phyloP scores from a whole-genome alignment of 139 green algal species.

The Eudorina sp. region DNA sequence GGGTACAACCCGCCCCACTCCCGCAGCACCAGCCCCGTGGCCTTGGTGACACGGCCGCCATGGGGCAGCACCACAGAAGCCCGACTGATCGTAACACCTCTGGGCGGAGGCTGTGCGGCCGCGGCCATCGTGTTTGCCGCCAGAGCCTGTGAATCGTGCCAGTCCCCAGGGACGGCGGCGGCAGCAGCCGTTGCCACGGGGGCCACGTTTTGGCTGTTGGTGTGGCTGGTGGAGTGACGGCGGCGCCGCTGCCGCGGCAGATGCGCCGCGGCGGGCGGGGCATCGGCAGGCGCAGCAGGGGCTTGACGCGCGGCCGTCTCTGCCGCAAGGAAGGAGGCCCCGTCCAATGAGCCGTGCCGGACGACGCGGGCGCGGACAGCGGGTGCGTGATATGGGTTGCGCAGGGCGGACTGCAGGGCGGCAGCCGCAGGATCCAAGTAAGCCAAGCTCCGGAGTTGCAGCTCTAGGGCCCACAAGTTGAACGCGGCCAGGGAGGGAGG shows the following conservation, averaged over 20 bases:
- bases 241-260: too few species aligned
- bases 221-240: too few species aligned
- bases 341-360: not conserved
- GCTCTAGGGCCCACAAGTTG: not conserved
- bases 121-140: not conserved
- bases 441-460: constrained; percentile 30
- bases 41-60: constrained; percentile 10
- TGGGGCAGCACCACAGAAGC: constrained; percentile 24
- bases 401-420: not conserved
- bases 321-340: not conserved
- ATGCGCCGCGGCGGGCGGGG: not conserved
- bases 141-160: not conserved
- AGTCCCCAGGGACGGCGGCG: not conserved
- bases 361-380: not conserved
- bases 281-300: not conserved
- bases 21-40: constrained; percentile 29
- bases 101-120: not conserved
- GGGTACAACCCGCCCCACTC: constrained; percentile 47
- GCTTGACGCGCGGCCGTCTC: not conserved
- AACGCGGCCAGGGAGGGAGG: not conserved
- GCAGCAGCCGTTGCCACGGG: not conserved
- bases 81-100: constrained; percentile 12
- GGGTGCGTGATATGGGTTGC: not conserved
- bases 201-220: constrained; percentile 26
- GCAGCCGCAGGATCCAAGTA: constrained; percentile 39